These are phyloP conservation scores for Pascua guehoae DNA, from an alignment of 1,284 basidiomycete species.

Conservation along the genomic window DNA sequence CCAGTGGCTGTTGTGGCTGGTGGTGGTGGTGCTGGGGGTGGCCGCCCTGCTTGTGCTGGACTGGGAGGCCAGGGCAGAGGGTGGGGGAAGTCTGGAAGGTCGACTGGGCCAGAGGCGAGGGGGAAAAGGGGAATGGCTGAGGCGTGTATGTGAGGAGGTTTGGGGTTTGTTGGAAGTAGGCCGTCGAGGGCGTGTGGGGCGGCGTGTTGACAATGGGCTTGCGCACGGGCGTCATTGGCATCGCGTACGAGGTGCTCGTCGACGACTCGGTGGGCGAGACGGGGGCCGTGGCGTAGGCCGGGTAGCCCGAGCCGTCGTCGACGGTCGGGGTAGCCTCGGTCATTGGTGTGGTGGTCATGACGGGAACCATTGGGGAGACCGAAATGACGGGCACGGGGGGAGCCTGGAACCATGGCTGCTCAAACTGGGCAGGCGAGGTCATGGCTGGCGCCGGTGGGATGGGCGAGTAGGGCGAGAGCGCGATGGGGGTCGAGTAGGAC, in stretches of 20 bases:
- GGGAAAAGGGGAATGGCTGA: constrained; percentile 30
- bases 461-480: constrained; percentile 26
- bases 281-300: constrained; percentile 18
- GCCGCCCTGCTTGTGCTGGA: constrained; percentile 11
- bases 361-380: constrained; percentile 18
- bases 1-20: constrained; percentile 20
- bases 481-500: constrained; percentile 33
- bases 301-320: constrained; percentile 12
- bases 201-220: constrained; percentile 13
- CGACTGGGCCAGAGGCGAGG: constrained; percentile 24
- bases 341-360: constrained; percentile 14
- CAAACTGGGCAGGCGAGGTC: constrained; percentile 38
- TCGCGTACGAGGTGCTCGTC: constrained; percentile 20
- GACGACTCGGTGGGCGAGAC: constrained; percentile 25
- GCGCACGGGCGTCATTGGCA: constrained; percentile 21
- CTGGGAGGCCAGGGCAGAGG: constrained; percentile 32
- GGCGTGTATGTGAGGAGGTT: constrained; percentile 25
- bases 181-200: constrained; percentile 20
- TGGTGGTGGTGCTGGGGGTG: neutral
- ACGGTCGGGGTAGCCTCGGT: constrained; percentile 8
- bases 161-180: constrained; percentile 26
- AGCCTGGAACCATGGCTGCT: constrained; percentile 29
- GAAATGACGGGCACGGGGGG: constrained; percentile 23
- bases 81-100: constrained; percentile 32
- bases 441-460: constrained; percentile 28